Evolutionary conservation across 1,284 basidiomycete genomes (phyloP).

Genomic region (Apiotrichum siamense): DNA sequence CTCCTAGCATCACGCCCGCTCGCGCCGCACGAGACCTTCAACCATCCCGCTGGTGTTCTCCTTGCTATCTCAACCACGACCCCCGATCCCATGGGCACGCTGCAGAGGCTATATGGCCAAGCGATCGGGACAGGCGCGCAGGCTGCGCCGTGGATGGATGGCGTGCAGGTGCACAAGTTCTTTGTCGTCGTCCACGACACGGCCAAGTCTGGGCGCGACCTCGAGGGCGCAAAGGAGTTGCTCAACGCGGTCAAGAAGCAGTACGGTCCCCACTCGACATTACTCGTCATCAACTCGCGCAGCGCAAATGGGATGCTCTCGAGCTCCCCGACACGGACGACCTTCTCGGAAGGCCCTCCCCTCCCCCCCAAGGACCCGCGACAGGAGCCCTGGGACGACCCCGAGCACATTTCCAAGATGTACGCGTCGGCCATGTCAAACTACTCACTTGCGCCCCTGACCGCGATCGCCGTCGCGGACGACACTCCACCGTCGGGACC

Average conservation of each 20-base stretch:
- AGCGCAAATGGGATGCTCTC: constrained; percentile 11
- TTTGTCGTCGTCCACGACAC: constrained; percentile 48
- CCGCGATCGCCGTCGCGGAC: constrained; percentile 14
- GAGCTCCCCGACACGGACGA: background rate
- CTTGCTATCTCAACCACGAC: constrained; percentile 43
- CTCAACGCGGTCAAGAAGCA: constrained; percentile 40
- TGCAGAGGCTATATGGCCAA: constrained; percentile 34
- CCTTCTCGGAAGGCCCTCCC: constrained; percentile 20
- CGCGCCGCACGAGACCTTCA: constrained; percentile 46
- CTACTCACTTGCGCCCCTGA: constrained; percentile 34
- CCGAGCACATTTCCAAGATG: constrained; percentile 28
- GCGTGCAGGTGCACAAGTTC: constrained; percentile 37
- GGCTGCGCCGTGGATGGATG: constrained; percentile 42
- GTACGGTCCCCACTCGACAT: constrained; percentile 45
- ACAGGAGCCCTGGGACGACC: constrained; percentile 23
- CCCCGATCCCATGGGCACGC: constrained; percentile 36
- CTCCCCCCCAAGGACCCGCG: constrained; percentile 27
- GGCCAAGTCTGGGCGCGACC: constrained; percentile 29
- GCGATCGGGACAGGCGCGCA: constrained; percentile 26
- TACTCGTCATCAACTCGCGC: constrained; percentile 46
- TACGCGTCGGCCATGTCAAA: constrained; percentile 41
- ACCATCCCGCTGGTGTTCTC: constrained; percentile 45
- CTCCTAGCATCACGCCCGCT: constrained; percentile 42
- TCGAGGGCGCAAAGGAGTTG: constrained; percentile 38
- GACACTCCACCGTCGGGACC: constrained; percentile 18